phyloP scores from a whole-genome alignment of 805 yeast genomes.

The Cyberlindnera galapagoensis region DNA sequence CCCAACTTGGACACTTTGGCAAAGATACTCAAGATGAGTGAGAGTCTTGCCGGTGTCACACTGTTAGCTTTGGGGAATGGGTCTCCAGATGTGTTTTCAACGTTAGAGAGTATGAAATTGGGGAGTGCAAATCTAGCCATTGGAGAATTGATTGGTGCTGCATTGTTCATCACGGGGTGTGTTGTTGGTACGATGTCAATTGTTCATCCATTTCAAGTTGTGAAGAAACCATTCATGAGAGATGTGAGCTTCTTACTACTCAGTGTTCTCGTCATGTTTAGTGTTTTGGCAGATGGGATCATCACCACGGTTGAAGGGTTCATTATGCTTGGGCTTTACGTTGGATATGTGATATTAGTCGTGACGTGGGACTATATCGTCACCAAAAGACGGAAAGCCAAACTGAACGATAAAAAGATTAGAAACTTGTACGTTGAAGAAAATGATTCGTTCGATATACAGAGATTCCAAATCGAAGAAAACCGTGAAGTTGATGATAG shows the following conservation, averaged over 20 bases:
- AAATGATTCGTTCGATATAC: slow-evolving; percentile 1
- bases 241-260: slow-evolving; percentile 56
- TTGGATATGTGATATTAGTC: slow-evolving; percentile 48
- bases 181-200: slow-evolving; percentile 79
- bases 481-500: slow-evolving; percentile 21
- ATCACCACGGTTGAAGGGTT: slow-evolving; percentile 52
- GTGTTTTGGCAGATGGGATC: slow-evolving; percentile 50
- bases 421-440: slow-evolving; percentile 18
- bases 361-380: slow-evolving; percentile 23
- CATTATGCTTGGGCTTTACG: slow-evolving; percentile 49
- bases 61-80: slow-evolving; percentile 89
- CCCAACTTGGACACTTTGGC: slow-evolving; percentile 75
- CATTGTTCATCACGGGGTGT: slow-evolving; percentile 75
- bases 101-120: slow-evolving; percentile 72
- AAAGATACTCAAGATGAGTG: slow-evolving; percentile 55
- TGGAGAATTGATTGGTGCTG: slow-evolving; percentile 90
- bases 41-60: slow-evolving; percentile 81
- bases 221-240: slow-evolving; percentile 21
- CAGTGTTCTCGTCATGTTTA: slow-evolving; percentile 39
- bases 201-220: slow-evolving; percentile 61
- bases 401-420: slow-evolving; percentile 18
- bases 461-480: slow-evolving; percentile 9
- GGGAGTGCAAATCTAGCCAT: slow-evolving; percentile 73
- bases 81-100: slow-evolving; percentile 81
- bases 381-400: slow-evolving; percentile 12